Base-by-base conservation (phyloP, 371 early-diverging fungal species). In the Funneliformis caledonium region DNA sequence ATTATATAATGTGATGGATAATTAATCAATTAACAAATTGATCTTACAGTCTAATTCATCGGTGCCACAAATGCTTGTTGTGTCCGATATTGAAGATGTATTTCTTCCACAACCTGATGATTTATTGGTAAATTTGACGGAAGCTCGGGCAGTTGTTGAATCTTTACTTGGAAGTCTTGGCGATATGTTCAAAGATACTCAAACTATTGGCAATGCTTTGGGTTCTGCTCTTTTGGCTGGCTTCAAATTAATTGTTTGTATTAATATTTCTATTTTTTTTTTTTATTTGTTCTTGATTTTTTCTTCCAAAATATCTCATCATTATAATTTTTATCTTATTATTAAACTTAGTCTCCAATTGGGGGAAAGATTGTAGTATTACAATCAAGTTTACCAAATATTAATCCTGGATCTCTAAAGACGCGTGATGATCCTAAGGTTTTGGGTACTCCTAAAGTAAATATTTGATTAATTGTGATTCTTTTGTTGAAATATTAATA, bases 1-100 rank as follows among this genome's bases (percentile, higher is more conserved):
- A 12, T 33, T 10, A 65, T 37, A 14, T 31, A 26, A 26, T 26
- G 26, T 26, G 26, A 26, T 26, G 26, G 37, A 65, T 33, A 22
- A 50, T 26, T 14, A 19, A 10, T 59, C 10, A 12, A 48, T 22
- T 0, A 16, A 26, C n/a, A 26, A 22, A 50, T 26, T 37, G 4
- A 31, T 16, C 52, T 56, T 50, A 60, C 83, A 87, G 87, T 68
- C 86, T 2, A 82, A 81, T 4, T 76, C 87, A 2, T 81, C 91
- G 1, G 97, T 97, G 81, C 97, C 98, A 50, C 95, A 97, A 84
- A 96, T 97, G 95, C 87, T 97, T 45, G 94, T 97, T 6, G 96
- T 97, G 0, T 88, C 94, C 4, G 98, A 98, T 86, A 81, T 97
- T 26, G 97, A 97, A 26, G 97, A 97, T 43, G 89, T 93, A 6